These are phyloP conservation scores for Saccharomyces hybrid DNA, from an alignment of 1,139 yeast species.

Conservation along the genomic window DNA sequence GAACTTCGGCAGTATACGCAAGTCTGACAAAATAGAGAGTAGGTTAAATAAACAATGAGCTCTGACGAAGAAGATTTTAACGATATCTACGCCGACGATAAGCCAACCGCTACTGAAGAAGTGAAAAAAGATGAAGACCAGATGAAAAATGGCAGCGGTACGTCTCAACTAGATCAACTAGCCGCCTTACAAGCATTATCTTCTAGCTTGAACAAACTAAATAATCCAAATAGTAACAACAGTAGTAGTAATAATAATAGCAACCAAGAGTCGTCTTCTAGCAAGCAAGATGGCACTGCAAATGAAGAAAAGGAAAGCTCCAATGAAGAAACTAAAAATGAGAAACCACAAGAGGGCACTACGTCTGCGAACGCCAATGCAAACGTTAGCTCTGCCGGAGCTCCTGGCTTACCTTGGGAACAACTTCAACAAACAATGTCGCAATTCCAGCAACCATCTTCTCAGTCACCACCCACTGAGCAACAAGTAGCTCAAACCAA, in stretches of 20 bases:
- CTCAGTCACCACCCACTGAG: constrained; percentile 14
- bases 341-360: neutral
- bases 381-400: constrained; percentile 23
- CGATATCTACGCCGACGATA: constrained; percentile 53
- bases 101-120: constrained; percentile 12
- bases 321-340: constrained; percentile 2
- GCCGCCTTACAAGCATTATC: constrained; percentile 14
- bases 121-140: constrained; percentile 10
- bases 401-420: constrained; percentile 29
- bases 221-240: constrained; percentile 27
- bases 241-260: constrained; percentile 9
- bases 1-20: neutral
- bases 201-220: constrained; percentile 30
- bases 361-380: neutral
- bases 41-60: constrained; percentile 27
- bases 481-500: constrained; percentile 2
- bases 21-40: neutral
- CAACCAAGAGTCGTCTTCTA: constrained; percentile 5
- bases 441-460: constrained; percentile 32
- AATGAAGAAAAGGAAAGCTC: constrained; percentile 4
- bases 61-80: constrained; percentile 84
- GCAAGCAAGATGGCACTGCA: constrained; percentile 4
- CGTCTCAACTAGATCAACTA: constrained; percentile 9
- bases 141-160: constrained; percentile 5
- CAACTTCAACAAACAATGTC: constrained; percentile 32